Conservation (phyloP, 2,329 filamentous ascomycete genomes). For the Geosmithia morbida region DNA sequence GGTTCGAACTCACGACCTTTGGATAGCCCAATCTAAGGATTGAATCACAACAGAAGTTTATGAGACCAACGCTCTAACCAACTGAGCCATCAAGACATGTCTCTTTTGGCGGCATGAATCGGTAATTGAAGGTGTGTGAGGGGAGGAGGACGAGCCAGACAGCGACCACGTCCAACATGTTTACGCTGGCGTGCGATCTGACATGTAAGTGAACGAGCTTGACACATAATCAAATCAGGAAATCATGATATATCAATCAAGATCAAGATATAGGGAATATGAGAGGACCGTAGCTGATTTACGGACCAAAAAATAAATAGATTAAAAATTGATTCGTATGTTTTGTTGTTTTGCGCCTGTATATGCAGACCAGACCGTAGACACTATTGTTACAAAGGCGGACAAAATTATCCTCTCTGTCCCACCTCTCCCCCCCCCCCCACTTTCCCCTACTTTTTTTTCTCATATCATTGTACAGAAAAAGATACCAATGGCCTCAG, state of each 20-base stretch:
- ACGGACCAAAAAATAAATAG: too few relatives aligned
- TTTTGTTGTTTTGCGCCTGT: not conserved
- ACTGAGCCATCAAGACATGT: slow-evolving; percentile 18
- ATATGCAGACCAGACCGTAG: not conserved
- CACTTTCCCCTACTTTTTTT: too few relatives aligned
- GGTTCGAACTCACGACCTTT: slow-evolving; percentile 36
- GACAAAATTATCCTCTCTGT: not conserved
- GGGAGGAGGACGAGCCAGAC: too few relatives aligned
- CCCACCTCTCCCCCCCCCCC: not conserved
- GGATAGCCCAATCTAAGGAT: slow-evolving; percentile 15
- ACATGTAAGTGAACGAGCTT: too few relatives aligned
- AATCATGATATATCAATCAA: too few relatives aligned
- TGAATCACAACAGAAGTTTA: slow-evolving; percentile 8
- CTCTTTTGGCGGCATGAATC: not conserved
- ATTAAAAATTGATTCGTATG: too few relatives aligned
- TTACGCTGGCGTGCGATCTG: too few relatives aligned
- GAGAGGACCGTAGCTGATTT: too few relatives aligned
- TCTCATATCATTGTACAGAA: not conserved
- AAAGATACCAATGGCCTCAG: not conserved
- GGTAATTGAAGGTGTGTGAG: not conserved
- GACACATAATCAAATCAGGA: too few relatives aligned
- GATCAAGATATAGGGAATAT: too few relatives aligned
- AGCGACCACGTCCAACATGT: too few relatives aligned
- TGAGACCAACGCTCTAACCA: slow-evolving; percentile 23
- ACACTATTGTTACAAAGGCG: not conserved